Conservation (phyloP, 2,329 filamentous ascomycete genomes). For the Dryadomyces quercus-mongolicae region DNA sequence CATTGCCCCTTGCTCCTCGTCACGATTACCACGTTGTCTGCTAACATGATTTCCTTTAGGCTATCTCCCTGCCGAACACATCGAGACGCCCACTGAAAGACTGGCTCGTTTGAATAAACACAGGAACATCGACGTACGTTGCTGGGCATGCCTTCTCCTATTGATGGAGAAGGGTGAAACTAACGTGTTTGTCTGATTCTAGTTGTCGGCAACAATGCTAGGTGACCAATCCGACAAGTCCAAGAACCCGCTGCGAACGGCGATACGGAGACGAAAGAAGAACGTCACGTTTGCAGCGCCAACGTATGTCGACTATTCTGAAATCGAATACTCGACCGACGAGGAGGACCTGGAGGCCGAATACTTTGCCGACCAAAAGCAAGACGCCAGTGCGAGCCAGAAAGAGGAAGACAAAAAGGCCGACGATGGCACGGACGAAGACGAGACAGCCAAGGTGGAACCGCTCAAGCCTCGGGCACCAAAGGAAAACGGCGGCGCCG, state of each 20-base stretch:
- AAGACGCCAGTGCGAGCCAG: slow-evolving; percentile 14
- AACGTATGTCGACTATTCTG: slow-evolving; percentile 79
- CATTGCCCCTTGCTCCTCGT: neutral
- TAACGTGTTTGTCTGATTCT: slow-evolving; percentile 9
- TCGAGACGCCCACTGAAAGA: slow-evolving; percentile 93
- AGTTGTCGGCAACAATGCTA: slow-evolving; percentile 52
- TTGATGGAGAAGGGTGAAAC: neutral
- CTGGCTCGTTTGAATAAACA: slow-evolving; percentile 93
- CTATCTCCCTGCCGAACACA: slow-evolving; percentile 93
- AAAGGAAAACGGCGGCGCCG: slow-evolving; percentile 23
- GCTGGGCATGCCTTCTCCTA: too few species aligned
- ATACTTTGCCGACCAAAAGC: slow-evolving; percentile 17
- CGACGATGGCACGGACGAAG: slow-evolving; percentile 22
- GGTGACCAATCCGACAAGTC: slow-evolving; percentile 60
- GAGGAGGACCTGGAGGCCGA: slow-evolving; percentile 46
- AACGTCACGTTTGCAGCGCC: slow-evolving; percentile 76
- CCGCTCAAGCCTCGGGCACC: slow-evolving; percentile 36
- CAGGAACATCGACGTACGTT: slow-evolving; percentile 83
- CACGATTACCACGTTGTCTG: neutral
- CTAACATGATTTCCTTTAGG: slow-evolving; percentile 35
- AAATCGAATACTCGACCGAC: slow-evolving; percentile 72
- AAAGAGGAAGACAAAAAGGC: slow-evolving; percentile 14
- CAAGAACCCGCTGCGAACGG: slow-evolving; percentile 71
- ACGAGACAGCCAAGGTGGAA: slow-evolving; percentile 43
- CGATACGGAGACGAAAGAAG: slow-evolving; percentile 75